A percentile compares a stretch with the other conserved stretches of the same genome.
Evolutionary conservation across 805 yeast species (phyloP).

Genomic region (Yarrowia bubula): DNA sequence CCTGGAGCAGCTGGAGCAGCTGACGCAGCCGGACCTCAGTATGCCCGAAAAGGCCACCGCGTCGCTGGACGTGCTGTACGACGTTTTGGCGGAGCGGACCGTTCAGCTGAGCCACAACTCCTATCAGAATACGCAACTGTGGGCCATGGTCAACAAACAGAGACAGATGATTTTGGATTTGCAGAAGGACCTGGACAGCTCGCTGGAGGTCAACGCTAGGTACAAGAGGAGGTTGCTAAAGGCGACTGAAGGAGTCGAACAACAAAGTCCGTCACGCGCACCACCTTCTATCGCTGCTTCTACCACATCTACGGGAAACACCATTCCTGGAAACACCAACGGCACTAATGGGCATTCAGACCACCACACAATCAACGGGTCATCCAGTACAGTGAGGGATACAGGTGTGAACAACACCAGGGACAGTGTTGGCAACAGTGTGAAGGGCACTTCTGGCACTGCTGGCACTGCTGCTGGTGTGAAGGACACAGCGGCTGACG

Average conservation of each 20-base stretch:
- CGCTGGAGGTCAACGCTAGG: conserved; percentile 29
- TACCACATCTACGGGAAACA: not conserved
- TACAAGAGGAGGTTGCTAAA: conserved; percentile 1
- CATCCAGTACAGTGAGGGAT: too few species aligned
- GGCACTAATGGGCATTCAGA: not conserved
- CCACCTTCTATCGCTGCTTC: not conserved
- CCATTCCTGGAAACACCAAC: not conserved
- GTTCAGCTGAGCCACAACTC: conserved; percentile 31
- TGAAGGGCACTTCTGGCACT: too few species aligned
- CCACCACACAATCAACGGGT: not conserved
- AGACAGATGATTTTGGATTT: conserved; percentile 33
- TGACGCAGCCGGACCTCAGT: conserved; percentile 9
- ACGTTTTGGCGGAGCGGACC: conserved; percentile 30
- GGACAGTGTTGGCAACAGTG: too few species aligned
- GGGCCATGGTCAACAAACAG: conserved; percentile 33
- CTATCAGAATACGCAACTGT: conserved; percentile 33
- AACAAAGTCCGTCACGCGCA: not conserved
- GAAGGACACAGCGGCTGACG: too few species aligned
- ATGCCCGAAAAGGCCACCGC: conserved; percentile 24
- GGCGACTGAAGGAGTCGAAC: not conserved
- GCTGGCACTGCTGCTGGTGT: too few species aligned
- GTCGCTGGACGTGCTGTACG: conserved; percentile 27
- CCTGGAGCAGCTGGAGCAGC: conserved; percentile 18
- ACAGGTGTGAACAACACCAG: too few species aligned
- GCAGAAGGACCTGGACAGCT: conserved; percentile 31